Evolutionary conservation across 441 rosid species (phyloP), one percentile per base, ranked within the genome.

Genomic region (Raphanus hybrid): DNA sequence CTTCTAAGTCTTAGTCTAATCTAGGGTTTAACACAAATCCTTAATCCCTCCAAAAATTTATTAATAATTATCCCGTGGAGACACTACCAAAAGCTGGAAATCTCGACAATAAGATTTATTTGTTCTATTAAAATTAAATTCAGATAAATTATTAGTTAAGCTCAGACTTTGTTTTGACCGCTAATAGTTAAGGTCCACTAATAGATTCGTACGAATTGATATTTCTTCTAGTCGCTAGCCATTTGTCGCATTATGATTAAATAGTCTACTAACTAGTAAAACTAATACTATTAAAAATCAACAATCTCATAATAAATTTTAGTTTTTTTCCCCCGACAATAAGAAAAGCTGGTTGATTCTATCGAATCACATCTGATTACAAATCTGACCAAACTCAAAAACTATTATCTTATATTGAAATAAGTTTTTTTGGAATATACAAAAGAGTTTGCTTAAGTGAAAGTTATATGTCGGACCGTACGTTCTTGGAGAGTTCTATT

Each of bases 381-480:
- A 74, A 75, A 64, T 79, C 72, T 74, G 79, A 79, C 59, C 57
- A 63, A 57, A 63, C 70, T 73, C 64, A 1, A 69, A 62, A 69
- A 4, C 18, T 4, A 67, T 50, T 43, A 74, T 29, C 1, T 15
- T 16, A 60, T 23, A 7, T 23, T 35, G 15, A 48, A 15, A 37
- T 32, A 70, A 8, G 16, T 6, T 35, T 39, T 9, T 63, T 45
- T 6, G 32, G 57, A 73, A 61, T 67, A 67, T 32, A 69, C 65
- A 74, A 26, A 79, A 69, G 68, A 70, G 79, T 48, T 69, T 23
- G 71, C 75, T 58, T 34, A 57, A 74, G 48, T 52, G 59, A 69
- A 70, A 74, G 72, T 55, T 54, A 23, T 23, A 74, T 75, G 76
- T 79, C 76, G 79, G 78, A 70, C 79, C 78, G 78, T 68, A 73